Percentiles rank a stretch among this genome's conserved stretches.
phyloP scores from a whole-genome alignment of 2,329 filamentous ascomycete genomes.

The Paracoccidioides lutzii region DNA sequence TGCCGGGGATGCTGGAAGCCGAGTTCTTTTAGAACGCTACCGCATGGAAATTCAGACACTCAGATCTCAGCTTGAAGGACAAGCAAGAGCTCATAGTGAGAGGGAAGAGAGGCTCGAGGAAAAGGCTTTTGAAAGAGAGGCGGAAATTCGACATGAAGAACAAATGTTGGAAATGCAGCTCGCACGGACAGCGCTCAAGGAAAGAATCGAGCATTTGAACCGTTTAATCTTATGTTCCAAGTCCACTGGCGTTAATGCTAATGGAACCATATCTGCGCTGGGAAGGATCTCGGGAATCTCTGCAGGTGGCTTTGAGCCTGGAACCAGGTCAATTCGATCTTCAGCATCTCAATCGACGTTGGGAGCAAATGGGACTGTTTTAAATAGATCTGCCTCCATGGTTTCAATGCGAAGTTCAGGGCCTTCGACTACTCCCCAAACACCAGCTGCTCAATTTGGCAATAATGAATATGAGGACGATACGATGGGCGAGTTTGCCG shows the following conservation, averaged over 20 bases:
- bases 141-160: constrained; percentile 79
- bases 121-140: constrained; percentile 61
- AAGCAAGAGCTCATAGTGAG: constrained; percentile 55
- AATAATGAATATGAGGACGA: constrained; percentile 54
- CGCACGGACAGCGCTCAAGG: constrained; percentile 86
- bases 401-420: constrained; percentile 44
- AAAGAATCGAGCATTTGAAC: constrained; percentile 94
- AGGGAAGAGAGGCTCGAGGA: constrained; percentile 38
- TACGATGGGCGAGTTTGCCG: constrained; percentile 66
- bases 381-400: constrained; percentile 55
- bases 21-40: constrained; percentile 83
- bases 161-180: constrained; percentile 98
- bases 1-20: constrained; percentile 67
- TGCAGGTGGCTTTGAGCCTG: constrained; percentile 21
- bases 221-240: constrained; percentile 90
- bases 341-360: constrained; percentile 54
- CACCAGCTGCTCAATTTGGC: constrained; percentile 22
- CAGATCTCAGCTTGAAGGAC: constrained; percentile 65
- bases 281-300: constrained; percentile 53
- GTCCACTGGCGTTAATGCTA: constrained; percentile 80
- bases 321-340: constrained; percentile 49
- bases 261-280: constrained; percentile 57
- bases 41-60: constrained; percentile 83
- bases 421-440: constrained; percentile 17
- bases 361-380: constrained; percentile 33